phyloP scores from a whole-genome alignment of 1,139 yeast species.

The Groenewaldozyma sp. region DNA sequence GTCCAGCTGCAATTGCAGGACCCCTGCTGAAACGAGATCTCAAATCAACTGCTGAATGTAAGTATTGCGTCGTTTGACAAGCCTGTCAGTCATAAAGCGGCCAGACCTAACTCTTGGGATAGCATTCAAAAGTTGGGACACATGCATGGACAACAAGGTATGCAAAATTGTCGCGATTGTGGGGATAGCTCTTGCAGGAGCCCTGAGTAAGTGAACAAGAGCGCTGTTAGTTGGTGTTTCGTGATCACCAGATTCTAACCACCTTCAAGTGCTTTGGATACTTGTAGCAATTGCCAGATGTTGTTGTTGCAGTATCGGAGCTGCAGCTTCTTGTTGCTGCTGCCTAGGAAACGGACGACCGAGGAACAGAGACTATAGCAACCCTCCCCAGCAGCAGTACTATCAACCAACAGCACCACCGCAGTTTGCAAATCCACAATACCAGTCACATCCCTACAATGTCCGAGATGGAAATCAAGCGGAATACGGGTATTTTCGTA shows the following conservation, averaged over 20 bases:
- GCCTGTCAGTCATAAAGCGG: too few species aligned
- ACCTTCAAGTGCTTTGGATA: constrained; percentile 30
- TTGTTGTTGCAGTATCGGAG: constrained; percentile 33
- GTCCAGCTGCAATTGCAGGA: neutral
- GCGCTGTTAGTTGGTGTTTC: too few species aligned
- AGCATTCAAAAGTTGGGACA: constrained; percentile 59
- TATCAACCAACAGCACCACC: constrained; percentile 6
- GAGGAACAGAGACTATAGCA: neutral
- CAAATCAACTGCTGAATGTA: constrained; percentile 9
- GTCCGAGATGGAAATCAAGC: neutral
- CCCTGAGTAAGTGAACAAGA: constrained; percentile 23
- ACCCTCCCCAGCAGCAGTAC: constrained; percentile 2
- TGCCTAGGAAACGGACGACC: constrained; percentile 27
- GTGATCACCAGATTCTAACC: neutral
- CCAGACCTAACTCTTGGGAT: neutral
- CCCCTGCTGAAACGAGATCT: constrained; percentile 6
- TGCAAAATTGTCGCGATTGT: constrained; percentile 74
- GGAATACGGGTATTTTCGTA: constrained; percentile 17
- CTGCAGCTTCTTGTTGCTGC: constrained; percentile 35
- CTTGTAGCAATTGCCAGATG: constrained; percentile 35
- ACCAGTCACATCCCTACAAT: constrained; percentile 8
- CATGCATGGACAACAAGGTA: constrained; percentile 67
- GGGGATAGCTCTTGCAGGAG: constrained; percentile 51
- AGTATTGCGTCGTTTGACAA: constrained; percentile 6
- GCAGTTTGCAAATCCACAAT: constrained; percentile 5